phyloP scores from a whole-genome alignment of 306 rosid species.

The Leucaena leucocephala region DNA sequence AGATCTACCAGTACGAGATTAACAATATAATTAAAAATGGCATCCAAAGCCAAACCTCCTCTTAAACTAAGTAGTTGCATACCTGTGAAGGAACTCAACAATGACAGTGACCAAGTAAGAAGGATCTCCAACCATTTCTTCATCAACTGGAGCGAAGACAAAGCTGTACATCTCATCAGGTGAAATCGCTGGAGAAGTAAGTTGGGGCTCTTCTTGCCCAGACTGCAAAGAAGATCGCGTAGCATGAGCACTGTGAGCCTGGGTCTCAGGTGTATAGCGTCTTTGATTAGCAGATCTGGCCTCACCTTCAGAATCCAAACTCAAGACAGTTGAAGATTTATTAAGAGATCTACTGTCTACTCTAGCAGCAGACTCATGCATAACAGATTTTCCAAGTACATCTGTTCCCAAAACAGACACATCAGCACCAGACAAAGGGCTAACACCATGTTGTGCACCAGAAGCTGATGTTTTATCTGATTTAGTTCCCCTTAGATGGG shows the following conservation, averaged over 20 bases:
- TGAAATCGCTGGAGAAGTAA: conserved; percentile 83
- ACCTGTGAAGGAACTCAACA: conserved; percentile 88
- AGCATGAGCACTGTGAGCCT: conserved; percentile 43
- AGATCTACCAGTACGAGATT: conserved; percentile 10
- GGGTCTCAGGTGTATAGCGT: conserved; percentile 45
- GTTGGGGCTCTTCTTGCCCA: conserved; percentile 77
- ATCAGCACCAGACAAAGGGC: conserved; percentile 48
- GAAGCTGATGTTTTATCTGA: conserved; percentile 60
- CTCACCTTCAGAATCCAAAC: conserved; percentile 69
- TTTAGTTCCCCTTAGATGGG: conserved; percentile 60
- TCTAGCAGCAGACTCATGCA: conserved; percentile 53
- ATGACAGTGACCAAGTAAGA: conserved; percentile 86
- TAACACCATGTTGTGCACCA: conserved; percentile 49
- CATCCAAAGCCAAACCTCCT: conserved; percentile 33
- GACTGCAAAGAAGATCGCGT: conserved; percentile 58
- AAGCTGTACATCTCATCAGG: conserved; percentile 91
- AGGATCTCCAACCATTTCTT: conserved; percentile 92
- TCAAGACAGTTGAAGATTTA: conserved; percentile 45
- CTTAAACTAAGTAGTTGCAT: conserved; percentile 24
- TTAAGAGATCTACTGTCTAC: conserved; percentile 46
- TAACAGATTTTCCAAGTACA: conserved; percentile 55
- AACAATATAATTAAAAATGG: neutral
- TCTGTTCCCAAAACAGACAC: conserved; percentile 48
- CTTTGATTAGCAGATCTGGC: conserved; percentile 44
- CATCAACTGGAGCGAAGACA: conserved; percentile 84